These are phyloP conservation scores for Gypsophila paniculata DNA, from an alignment of 179 eudicot genomes.

Conservation along the genomic window DNA sequence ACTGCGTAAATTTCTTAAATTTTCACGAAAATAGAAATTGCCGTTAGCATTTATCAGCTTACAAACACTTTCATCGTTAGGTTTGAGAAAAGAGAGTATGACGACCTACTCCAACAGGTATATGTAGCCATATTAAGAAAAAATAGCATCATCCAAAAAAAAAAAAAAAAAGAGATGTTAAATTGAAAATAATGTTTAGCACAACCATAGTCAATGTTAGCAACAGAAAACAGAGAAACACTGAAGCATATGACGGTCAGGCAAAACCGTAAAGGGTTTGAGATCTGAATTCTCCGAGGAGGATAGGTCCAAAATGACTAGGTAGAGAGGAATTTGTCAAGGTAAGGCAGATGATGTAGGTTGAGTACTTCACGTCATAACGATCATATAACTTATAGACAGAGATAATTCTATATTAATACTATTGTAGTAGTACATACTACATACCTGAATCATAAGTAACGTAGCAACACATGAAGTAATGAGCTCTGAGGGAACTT, in stretches of 20 bases:
- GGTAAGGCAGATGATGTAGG: neutral
- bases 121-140: neutral
- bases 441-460: slow-evolving; percentile 84
- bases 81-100: too few species aligned
- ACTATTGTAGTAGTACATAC: neutral
- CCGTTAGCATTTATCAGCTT: neutral
- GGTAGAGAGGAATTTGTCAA: too few species aligned
- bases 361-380: neutral
- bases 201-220: neutral
- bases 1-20: neutral
- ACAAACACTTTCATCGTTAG: too few species aligned
- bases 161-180: too few species aligned
- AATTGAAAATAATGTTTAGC: neutral
- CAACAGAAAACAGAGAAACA: neutral
- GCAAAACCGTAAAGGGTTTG: neutral
- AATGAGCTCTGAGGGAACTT: slow-evolving; percentile 72
- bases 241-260: neutral
- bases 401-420: neutral
- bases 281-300: neutral
- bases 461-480: slow-evolving; percentile 73
- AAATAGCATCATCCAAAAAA: neutral
- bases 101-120: neutral
- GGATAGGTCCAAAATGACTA: neutral
- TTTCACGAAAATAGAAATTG: neutral
- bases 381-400: neutral